phyloP scores from a whole-genome alignment of 1,284 basidiomycete genomes.

The Malassezia pachydermatis region DNA sequence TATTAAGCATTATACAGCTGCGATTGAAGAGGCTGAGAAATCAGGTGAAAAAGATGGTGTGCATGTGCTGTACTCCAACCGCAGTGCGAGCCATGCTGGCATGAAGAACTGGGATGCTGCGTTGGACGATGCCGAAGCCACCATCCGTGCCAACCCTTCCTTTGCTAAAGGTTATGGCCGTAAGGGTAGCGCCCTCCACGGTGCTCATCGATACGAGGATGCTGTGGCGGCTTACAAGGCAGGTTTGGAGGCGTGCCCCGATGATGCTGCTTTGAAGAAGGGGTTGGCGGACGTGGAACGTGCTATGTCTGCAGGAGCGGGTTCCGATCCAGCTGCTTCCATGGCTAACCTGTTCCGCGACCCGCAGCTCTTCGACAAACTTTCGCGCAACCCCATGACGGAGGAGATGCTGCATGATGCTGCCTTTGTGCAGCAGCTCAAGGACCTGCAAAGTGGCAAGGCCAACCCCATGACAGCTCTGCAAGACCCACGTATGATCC shows the following conservation, averaged over 20 bases:
- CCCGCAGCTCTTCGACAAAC: constrained; percentile 69
- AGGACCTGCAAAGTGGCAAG: constrained; percentile 49
- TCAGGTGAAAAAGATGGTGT: constrained; percentile 38
- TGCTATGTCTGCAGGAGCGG: constrained; percentile 37
- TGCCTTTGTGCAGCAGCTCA: constrained; percentile 50
- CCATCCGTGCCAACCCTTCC: constrained; percentile 63
- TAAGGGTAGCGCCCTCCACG: constrained; percentile 90
- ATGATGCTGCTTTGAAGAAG: constrained; percentile 69
- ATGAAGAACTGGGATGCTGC: constrained; percentile 69
- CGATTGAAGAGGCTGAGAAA: constrained; percentile 33
- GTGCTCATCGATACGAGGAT: constrained; percentile 65
- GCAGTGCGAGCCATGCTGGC: constrained; percentile 77
- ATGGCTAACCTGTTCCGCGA: constrained; percentile 74
- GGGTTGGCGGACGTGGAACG: constrained; percentile 57
- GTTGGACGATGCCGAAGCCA: constrained; percentile 72
- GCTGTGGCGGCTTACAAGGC: constrained; percentile 70
- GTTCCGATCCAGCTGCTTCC: constrained; percentile 52
- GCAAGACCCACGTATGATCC: constrained; percentile 79
- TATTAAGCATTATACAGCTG: constrained; percentile 40
- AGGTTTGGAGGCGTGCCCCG: constrained; percentile 66
- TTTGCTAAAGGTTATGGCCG: constrained; percentile 88
- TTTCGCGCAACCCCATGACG: constrained; percentile 76
- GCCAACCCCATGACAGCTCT: constrained; percentile 50
- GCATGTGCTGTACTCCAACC: constrained; percentile 87
- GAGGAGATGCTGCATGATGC: constrained; percentile 72